Base-by-base conservation (phyloP, 257 asterid genomes). In the Ophiorrhiza pumila region DNA sequence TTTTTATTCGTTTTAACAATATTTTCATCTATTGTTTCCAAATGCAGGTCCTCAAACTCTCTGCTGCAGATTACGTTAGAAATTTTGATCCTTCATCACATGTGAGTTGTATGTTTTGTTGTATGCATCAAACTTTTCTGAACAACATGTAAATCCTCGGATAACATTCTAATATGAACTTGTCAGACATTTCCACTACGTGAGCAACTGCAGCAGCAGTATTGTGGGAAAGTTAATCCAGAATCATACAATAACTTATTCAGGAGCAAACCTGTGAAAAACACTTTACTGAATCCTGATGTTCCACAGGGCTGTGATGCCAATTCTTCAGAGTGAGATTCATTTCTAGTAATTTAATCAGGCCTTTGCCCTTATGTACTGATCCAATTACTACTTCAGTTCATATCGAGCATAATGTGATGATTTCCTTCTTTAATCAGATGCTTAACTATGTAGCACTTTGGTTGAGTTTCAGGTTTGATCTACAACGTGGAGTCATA, bases 251-350 rank as follows among this genome's bases (percentile, higher is more conserved):
- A 81, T 67, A 81, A 79, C 80, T 75, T 78, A 65, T 86, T 89
- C 81, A 85, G 85, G 89, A 91, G 85, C 83, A 86, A 72, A 46
- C 71, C 83, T 27, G 89, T 89, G 83, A 87, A 72, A 80, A 90
- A 92, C 81, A 79, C 78, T 60, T 62, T 90, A 66, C 92, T 92
- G 4, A 96, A 94, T 79, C 97, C 98, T 71, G 97, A 91, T 89
- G 89, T 94, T 73, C 98, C 97, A 55, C 82, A 74, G 52, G 91
- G 97, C 71, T 94, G 99, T 72, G 84, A 94, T 84, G 80, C 79
- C 72, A 88, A 85, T 82, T 94, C 98, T 29, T 35, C 87, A 62
- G 98, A 95, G 99, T 95, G 92, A 60, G 95, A 69, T 65, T 82
- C 79, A 45, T 49, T 69, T 41, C 31, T 76, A 5, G 14, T n/a